Conservation (phyloP, 768 basidiomycete species). For the Tulasnella sp. region DNA sequence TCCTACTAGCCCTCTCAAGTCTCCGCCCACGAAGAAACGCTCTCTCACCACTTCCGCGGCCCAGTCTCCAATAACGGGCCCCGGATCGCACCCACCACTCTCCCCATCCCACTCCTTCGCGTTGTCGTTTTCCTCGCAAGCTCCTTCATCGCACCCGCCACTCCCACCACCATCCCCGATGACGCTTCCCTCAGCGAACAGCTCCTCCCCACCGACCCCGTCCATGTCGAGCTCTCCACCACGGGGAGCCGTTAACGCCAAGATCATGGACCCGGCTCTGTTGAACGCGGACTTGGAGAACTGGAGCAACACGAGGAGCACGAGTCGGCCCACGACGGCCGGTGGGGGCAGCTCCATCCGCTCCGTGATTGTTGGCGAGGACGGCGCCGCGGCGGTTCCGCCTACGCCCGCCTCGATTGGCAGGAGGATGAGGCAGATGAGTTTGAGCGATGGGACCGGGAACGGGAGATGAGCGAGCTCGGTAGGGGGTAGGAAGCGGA, state of each 20-base stretch:
- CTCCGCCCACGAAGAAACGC: slow-evolving; percentile 1
- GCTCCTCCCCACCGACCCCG: background rate
- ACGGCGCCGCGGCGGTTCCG: background rate
- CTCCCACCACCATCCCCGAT: background rate
- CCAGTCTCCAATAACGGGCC: background rate
- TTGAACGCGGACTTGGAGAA: background rate
- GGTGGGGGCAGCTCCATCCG: background rate
- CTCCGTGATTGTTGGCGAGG: background rate
- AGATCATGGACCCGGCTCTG: background rate
- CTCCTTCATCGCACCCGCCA: background rate
- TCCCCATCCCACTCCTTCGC: slow-evolving; percentile 1
- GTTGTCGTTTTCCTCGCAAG: background rate
- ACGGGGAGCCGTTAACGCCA: background rate
- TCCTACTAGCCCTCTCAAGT: background rate
- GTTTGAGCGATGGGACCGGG: background rate
- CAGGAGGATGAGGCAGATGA: slow-evolving; percentile 12
- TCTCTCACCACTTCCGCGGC: background rate
- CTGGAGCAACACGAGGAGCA: background rate
- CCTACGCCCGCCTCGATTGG: background rate
- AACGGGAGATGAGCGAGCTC: background rate
- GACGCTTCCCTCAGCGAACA: background rate
- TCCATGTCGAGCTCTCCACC: background rate
- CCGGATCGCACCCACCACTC: background rate
- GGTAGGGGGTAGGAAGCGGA: background rate
- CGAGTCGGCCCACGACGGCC: background rate